phyloP scores from a whole-genome alignment of 176 grass and related monocot species.

The Triticum timopheevii region DNA sequence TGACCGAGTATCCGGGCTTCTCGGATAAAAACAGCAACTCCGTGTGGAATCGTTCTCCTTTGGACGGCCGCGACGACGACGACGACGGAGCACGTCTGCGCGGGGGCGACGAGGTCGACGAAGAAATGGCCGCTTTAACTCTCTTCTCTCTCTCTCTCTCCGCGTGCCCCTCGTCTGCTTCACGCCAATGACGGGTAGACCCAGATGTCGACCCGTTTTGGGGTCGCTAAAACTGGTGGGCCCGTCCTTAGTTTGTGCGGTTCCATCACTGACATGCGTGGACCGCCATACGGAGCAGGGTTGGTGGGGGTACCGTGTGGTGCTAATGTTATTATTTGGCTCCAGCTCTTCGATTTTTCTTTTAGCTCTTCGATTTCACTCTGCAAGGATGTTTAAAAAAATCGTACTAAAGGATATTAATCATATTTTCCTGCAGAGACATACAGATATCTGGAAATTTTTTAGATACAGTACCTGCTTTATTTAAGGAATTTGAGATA shows the following conservation, averaged over 20 bases:
- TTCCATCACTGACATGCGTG: neutral
- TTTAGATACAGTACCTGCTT: too few relatives aligned
- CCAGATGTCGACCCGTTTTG: neutral
- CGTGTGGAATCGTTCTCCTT: conserved; percentile 19
- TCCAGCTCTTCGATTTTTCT: neutral
- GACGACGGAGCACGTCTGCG: conserved; percentile 18
- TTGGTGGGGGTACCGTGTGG: neutral
- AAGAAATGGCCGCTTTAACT: conserved; percentile 15
- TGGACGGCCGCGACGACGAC: conserved; percentile 15
- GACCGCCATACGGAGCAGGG: neutral
- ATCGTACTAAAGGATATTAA: too few relatives aligned
- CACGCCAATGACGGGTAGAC: conserved; percentile 8
- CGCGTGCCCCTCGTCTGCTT: conserved; percentile 13
- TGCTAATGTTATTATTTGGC: neutral
- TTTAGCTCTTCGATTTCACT: neutral
- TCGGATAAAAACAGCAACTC: neutral
- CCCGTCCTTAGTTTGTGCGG: neutral
- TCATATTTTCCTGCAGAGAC: too few relatives aligned
- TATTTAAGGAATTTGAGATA: too few relatives aligned
- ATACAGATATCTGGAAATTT: too few relatives aligned
- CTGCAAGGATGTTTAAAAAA: too few relatives aligned
- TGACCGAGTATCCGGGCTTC: neutral
- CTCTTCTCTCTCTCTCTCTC: neutral
- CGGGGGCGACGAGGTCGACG: neutral
- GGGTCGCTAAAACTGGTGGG: neutral